Conservation (phyloP, 805 yeast genomes). For the Candida rishiriensis region DNA sequence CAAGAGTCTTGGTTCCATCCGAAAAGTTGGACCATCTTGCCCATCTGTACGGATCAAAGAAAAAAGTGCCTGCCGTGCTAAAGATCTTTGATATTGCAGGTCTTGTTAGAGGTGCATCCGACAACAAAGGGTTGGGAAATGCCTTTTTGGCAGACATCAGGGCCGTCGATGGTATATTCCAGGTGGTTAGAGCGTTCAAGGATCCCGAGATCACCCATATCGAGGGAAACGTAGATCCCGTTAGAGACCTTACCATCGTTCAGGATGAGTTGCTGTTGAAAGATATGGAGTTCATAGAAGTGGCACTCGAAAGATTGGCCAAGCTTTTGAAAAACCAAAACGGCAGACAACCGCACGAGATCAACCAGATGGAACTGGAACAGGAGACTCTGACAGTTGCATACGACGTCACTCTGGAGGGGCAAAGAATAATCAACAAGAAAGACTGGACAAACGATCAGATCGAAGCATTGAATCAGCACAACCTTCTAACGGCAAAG, state of each 20-base stretch:
- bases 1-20: slow-evolving; percentile 50
- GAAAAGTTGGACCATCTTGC: slow-evolving; percentile 44
- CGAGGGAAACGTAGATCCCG: slow-evolving; percentile 60
- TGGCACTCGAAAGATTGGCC: slow-evolving; percentile 55
- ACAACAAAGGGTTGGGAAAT: slow-evolving; percentile 72
- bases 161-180: slow-evolving; percentile 68
- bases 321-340: slow-evolving; percentile 72
- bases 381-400: slow-evolving; percentile 73
- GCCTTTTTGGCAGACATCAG: slow-evolving; percentile 65
- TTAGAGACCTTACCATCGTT: slow-evolving; percentile 58
- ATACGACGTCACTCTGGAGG: slow-evolving; percentile 72
- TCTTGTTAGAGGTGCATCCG: slow-evolving; percentile 56
- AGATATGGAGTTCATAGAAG: slow-evolving; percentile 70
- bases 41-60: slow-evolving; percentile 43
- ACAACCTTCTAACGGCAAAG: slow-evolving; percentile 89
- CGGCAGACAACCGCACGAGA: slow-evolving; percentile 67
- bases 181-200: slow-evolving; percentile 60
- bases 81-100: slow-evolving; percentile 70
- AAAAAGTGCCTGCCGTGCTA: slow-evolving; percentile 49
- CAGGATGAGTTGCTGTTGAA: slow-evolving; percentile 61
- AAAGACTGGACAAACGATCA: slow-evolving; percentile 86
- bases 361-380: slow-evolving; percentile 77
- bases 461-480: slow-evolving; percentile 82
- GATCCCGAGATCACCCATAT: slow-evolving; percentile 65
- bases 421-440: slow-evolving; percentile 78